Evolutionary conservation across 2,329 filamentous ascomycete genomes (phyloP).

Genomic region (Zopfia rhizophila): DNA sequence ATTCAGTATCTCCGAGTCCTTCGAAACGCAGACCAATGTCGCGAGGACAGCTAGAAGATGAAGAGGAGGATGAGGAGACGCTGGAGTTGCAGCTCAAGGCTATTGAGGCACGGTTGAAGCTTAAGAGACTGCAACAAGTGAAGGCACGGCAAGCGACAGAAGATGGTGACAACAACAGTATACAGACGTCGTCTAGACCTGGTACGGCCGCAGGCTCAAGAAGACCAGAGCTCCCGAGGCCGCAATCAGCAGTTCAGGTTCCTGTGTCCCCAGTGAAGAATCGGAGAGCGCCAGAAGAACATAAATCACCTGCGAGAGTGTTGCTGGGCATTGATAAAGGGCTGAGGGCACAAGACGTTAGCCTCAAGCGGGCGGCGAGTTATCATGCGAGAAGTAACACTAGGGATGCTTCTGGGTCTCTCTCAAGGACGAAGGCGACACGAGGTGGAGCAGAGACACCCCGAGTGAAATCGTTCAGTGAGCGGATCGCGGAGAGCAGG

Average conservation of each 20-base stretch:
- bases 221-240: slow-evolving; percentile 34
- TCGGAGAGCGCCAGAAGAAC: slow-evolving; percentile 60
- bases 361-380: slow-evolving; percentile 76
- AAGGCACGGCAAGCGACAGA: slow-evolving; percentile 57
- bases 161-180: slow-evolving; percentile 32
- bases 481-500: slow-evolving; percentile 79
- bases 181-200: slow-evolving; percentile 37
- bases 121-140: slow-evolving; percentile 84
- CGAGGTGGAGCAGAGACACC: slow-evolving; percentile 33
- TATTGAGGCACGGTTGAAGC: slow-evolving; percentile 85
- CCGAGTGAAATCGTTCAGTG: slow-evolving; percentile 76
- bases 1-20: slow-evolving; percentile 68
- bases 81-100: slow-evolving; percentile 85
- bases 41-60: slow-evolving; percentile 18
- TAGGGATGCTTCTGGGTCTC: slow-evolving; percentile 16
- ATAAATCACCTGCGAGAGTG: slow-evolving; percentile 81
- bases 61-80: slow-evolving; percentile 73
- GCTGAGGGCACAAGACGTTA: slow-evolving; percentile 81
- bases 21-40: slow-evolving; percentile 55
- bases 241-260: slow-evolving; percentile 69
- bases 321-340: slow-evolving; percentile 91
- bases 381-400: slow-evolving; percentile 19
- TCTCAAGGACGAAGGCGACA: slow-evolving; percentile 56
- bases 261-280: slow-evolving; percentile 75
- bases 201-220: slow-evolving; percentile 35